Conservation (phyloP, 2,329 filamentous ascomycete genomes). For the Trichoderma gracile region DNA sequence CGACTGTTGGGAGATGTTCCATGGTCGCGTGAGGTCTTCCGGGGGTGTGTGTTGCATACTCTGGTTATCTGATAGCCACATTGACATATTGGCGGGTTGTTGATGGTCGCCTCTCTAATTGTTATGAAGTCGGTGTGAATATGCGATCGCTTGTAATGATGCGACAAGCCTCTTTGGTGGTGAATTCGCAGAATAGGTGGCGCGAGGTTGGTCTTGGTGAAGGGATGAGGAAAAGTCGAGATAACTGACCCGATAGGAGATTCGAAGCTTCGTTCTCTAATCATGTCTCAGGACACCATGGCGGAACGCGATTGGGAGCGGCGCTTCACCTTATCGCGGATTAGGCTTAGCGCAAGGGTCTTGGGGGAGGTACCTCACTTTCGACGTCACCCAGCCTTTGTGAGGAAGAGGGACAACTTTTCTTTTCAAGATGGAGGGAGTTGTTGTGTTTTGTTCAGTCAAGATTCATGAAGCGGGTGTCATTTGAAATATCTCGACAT, state of each 20-base stretch:
- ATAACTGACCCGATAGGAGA: slow-evolving; percentile 2
- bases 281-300: slow-evolving; percentile 22
- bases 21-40: slow-evolving; percentile 24
- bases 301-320: slow-evolving; percentile 20
- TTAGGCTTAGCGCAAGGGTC: slow-evolving; percentile 25
- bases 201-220: neutral
- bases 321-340: slow-evolving; percentile 21
- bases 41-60: slow-evolving; percentile 63
- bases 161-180: neutral
- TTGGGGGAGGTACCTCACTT: slow-evolving; percentile 8
- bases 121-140: too few relatives aligned
- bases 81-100: slow-evolving; percentile 55
- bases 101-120: neutral
- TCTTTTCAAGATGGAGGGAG: neutral
- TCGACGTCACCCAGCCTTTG: neutral
- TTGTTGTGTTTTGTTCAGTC: neutral
- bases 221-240: neutral
- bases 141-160: neutral
- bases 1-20: too few relatives aligned
- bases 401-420: neutral
- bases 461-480: too few relatives aligned
- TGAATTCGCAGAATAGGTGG: neutral
- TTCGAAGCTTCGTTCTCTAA: slow-evolving; percentile 6
- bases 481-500: too few relatives aligned
- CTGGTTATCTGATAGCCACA: slow-evolving; percentile 96